phyloP scores from a whole-genome alignment of 495 filamentous ascomycete species.

The Astrothelium subdiscretum region DNA sequence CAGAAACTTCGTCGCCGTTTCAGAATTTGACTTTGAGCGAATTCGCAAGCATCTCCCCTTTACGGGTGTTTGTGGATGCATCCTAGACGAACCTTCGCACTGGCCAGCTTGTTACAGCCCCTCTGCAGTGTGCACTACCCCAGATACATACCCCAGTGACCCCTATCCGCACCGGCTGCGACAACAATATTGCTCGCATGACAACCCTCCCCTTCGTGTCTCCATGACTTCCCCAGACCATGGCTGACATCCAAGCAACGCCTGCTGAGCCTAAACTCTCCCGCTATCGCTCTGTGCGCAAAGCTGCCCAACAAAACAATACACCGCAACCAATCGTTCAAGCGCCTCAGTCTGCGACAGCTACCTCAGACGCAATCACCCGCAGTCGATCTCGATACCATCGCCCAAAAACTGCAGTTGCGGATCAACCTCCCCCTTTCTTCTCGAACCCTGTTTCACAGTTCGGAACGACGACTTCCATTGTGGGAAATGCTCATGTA shows the following conservation, averaged over 20 bases:
- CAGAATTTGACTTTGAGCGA: too few species aligned
- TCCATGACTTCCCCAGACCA: neutral
- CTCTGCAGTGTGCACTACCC: neutral
- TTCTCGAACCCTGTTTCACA: neutral
- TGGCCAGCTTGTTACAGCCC: neutral
- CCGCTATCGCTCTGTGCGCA: slow-evolving; percentile 26
- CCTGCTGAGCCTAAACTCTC: slow-evolving; percentile 16
- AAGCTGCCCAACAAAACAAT: slow-evolving; percentile 8
- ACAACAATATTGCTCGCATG: neutral
- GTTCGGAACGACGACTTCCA: neutral
- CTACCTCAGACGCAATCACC: slow-evolving; percentile 10
- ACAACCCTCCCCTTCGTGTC: neutral
- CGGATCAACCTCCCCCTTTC: neutral
- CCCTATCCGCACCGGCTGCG: neutral
- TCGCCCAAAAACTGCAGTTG: slow-evolving; percentile 6
- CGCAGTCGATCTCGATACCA: slow-evolving; percentile 30
- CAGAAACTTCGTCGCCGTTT: too few species aligned
- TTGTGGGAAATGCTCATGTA: neutral
- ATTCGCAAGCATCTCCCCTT: too few species aligned
- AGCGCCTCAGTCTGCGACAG: neutral
- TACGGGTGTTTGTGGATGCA: too few species aligned
- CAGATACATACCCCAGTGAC: neutral
- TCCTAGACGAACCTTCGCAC: neutral
- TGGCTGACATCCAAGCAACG: slow-evolving; percentile 7
- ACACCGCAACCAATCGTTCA: neutral